phyloP scores from a whole-genome alignment of 192 early-diverging fungal genomes.

The Coemansia sp. region DNA sequence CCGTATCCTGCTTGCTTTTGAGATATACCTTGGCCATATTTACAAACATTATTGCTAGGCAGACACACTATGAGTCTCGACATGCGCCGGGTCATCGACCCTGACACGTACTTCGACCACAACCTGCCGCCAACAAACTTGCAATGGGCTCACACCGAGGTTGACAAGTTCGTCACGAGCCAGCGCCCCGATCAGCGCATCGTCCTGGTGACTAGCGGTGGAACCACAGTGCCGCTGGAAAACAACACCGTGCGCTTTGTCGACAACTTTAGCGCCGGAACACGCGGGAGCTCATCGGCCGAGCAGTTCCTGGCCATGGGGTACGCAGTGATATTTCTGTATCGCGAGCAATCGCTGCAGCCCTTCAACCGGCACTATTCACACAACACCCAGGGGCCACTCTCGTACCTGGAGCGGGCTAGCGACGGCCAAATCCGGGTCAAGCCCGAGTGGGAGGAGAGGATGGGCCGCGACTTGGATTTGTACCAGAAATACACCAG shows the following conservation, averaged over 20 bases:
- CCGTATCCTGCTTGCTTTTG: background rate
- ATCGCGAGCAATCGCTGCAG: conserved; percentile 88
- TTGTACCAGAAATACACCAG: conserved; percentile 62
- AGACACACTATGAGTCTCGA: background rate
- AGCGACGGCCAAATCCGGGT: conserved; percentile 62
- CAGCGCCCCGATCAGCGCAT: conserved; percentile 60
- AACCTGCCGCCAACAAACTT: conserved; percentile 66
- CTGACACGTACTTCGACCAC: conserved; percentile 74
- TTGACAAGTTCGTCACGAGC: conserved; percentile 58
- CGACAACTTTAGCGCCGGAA: conserved; percentile 97
- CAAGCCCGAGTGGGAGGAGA: conserved; percentile 60
- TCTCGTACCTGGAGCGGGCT: conserved; percentile 76
- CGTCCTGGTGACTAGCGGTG: conserved; percentile 93
- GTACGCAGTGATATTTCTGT: conserved; percentile 95
- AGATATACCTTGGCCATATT: no score
- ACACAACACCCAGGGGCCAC: conserved; percentile 68
- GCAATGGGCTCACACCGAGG: conserved; percentile 54
- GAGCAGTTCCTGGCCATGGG: conserved; percentile 85
- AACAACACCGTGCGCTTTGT: conserved; percentile 97
- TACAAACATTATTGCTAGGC: background rate
- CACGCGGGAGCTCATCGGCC: conserved; percentile 91
- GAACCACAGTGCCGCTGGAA: conserved; percentile 95
- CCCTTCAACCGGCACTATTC: conserved; percentile 92
- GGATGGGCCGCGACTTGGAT: conserved; percentile 63
- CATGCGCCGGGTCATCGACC: conserved; percentile 54